Conservation (phyloP, 164 flowering plant species). For the Magnolia officinalis region DNA sequence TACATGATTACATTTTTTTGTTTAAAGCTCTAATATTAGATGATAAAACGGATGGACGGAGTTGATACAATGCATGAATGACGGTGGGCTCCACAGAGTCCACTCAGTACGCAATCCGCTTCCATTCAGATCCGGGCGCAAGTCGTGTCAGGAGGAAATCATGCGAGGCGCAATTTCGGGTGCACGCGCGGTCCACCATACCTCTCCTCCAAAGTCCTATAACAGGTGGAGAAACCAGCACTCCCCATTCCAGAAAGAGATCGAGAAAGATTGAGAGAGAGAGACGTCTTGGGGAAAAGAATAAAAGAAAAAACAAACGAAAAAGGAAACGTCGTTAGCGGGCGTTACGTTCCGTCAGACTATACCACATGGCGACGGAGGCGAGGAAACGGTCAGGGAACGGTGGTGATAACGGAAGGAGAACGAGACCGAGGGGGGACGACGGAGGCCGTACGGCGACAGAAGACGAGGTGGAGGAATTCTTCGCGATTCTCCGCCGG, state of each 20-base stretch:
- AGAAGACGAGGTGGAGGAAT: slow-evolving; percentile 50
- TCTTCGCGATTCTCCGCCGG: slow-evolving; percentile 39
- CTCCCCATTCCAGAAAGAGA: not conserved
- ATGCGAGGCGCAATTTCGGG: not conserved
- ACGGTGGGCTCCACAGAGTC: too few species aligned
- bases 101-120: too few species aligned
- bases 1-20: too few species aligned
- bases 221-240: not conserved
- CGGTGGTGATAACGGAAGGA: slow-evolving; percentile 10
- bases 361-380: slow-evolving; percentile 7
- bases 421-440: not conserved
- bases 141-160: too few species aligned
- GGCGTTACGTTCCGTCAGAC: not conserved
- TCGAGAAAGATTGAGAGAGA: not conserved
- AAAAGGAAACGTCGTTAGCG: not conserved
- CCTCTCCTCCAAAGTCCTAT: not conserved
- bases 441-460: slow-evolving; percentile 3
- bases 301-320: not conserved
- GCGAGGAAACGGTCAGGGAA: slow-evolving; percentile 12
- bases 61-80: too few species aligned
- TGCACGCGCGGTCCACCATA: not conserved
- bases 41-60: too few species aligned
- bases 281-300: not conserved
- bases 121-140: too few species aligned
- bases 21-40: too few species aligned